Percentiles rank a stretch among this genome's conserved stretches.
phyloP scores from a whole-genome alignment of 2,329 filamentous ascomycete species.

The Tolypocladium tropicale region DNA sequence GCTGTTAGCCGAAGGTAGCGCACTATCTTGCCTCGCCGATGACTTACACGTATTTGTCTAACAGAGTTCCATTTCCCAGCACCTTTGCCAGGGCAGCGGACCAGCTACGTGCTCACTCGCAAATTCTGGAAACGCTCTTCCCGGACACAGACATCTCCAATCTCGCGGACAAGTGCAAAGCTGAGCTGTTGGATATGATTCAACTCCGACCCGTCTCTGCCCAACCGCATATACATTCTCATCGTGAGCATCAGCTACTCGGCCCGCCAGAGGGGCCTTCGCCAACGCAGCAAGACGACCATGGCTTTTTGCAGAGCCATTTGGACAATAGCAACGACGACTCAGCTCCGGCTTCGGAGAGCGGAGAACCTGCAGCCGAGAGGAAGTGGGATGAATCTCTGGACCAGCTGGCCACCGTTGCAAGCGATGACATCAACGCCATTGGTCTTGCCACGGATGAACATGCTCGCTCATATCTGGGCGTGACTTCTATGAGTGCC shows the following conservation, averaged over 20 bases:
- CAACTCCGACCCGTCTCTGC: neutral
- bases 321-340: conserved; percentile 4
- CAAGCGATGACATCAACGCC: conserved; percentile 21
- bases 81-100: conserved; percentile 15
- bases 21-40: conserved; percentile 3
- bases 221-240: neutral
- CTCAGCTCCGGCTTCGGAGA: conserved; percentile 15
- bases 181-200: conserved; percentile 10
- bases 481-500: conserved; percentile 54
- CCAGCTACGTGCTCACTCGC: conserved; percentile 11
- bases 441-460: conserved; percentile 38
- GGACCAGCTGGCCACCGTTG: conserved; percentile 11
- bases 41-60: neutral
- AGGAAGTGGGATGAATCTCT: conserved; percentile 18
- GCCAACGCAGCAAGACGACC: neutral
- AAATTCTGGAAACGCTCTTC: conserved; percentile 13
- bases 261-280: neutral
- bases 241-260: neutral
- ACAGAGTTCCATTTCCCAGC: conserved; percentile 5
- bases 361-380: conserved; percentile 15
- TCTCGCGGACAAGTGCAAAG: conserved; percentile 10
- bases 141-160: conserved; percentile 7
- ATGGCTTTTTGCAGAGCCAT: neutral
- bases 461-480: conserved; percentile 48
- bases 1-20: conserved; percentile 17